Conservation (phyloP, 2,329 filamentous ascomycete species). For the Epichloe hybrida region DNA sequence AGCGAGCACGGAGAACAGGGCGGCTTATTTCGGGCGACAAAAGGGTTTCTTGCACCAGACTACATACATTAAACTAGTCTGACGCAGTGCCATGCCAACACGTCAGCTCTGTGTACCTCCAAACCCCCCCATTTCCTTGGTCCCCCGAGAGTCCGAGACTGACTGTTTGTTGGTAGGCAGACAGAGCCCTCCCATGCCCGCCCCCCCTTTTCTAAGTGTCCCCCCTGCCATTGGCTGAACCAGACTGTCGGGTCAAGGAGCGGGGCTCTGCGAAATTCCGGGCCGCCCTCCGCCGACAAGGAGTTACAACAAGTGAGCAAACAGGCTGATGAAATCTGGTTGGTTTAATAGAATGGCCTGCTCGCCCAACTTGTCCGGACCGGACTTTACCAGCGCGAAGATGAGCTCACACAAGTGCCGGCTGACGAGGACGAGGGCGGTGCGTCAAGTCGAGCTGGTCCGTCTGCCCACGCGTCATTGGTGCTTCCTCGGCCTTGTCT, state of each 20-base stretch:
- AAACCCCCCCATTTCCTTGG: neutral
- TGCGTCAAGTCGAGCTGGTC: too few species aligned
- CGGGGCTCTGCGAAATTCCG: slow-evolving; percentile 4
- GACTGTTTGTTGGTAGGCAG: neutral
- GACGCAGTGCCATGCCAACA: neutral
- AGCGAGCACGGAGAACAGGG: neutral
- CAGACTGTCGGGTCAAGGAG: slow-evolving; percentile 11
- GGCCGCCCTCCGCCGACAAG: neutral
- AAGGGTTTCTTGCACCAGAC: neutral
- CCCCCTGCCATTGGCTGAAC: slow-evolving; percentile 9
- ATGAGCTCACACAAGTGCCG: too few species aligned
- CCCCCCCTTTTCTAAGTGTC: neutral
- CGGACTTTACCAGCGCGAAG: too few species aligned
- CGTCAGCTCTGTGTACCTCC: neutral
- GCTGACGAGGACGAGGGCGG: too few species aligned
- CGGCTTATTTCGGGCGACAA: neutral
- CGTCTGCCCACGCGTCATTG: too few species aligned
- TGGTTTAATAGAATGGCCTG: too few species aligned
- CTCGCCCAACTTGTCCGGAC: too few species aligned
- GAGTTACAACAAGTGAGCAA: too few species aligned
- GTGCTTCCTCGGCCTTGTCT: too few species aligned
- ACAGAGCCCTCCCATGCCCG: too few species aligned
- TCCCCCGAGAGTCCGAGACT: neutral
- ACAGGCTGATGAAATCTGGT: too few species aligned
- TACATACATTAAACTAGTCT: too few species aligned